Conservation (phyloP, 2,329 filamentous ascomycete species). For the Monilinia polystroma region DNA sequence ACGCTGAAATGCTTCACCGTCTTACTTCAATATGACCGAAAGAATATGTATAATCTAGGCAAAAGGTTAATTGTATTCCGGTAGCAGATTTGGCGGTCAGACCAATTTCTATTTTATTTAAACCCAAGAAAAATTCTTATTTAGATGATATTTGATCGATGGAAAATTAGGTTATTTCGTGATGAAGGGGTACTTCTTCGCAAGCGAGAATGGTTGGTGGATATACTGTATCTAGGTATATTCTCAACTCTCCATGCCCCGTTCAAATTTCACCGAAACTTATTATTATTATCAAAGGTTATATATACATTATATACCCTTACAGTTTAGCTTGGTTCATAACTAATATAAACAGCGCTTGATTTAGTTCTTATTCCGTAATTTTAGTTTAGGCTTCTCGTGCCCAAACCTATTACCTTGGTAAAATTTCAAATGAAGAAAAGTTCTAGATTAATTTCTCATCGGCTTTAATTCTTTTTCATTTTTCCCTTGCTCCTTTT, state of each 20-base stretch:
- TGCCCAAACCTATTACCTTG: background rate
- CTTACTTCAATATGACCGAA: conserved; percentile 2
- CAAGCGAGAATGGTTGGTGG: conserved; percentile 11
- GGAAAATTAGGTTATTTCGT: background rate
- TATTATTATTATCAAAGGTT: background rate
- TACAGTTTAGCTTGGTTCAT: background rate
- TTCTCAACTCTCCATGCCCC: too few species aligned
- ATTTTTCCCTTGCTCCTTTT: too few species aligned
- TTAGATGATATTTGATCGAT: background rate
- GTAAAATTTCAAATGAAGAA: background rate
- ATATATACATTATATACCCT: background rate
- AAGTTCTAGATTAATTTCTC: conserved; percentile 4
- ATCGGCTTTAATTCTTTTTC: background rate
- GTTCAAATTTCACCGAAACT: background rate
- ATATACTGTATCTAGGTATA: background rate
- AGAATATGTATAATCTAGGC: background rate
- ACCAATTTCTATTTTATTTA: background rate
- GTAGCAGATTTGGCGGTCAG: conserved; percentile 4
- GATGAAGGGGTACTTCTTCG: background rate
- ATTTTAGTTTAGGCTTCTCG: background rate
- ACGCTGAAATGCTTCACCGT: conserved; percentile 15
- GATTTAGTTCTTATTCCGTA: background rate
- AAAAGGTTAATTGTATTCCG: background rate
- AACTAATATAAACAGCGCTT: background rate
- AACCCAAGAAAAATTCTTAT: background rate